Percentiles rank a stretch among this genome's conserved stretches.
phyloP scores from a whole-genome alignment of 2,329 filamentous ascomycete genomes.

The Trichoderma sp. region DNA sequence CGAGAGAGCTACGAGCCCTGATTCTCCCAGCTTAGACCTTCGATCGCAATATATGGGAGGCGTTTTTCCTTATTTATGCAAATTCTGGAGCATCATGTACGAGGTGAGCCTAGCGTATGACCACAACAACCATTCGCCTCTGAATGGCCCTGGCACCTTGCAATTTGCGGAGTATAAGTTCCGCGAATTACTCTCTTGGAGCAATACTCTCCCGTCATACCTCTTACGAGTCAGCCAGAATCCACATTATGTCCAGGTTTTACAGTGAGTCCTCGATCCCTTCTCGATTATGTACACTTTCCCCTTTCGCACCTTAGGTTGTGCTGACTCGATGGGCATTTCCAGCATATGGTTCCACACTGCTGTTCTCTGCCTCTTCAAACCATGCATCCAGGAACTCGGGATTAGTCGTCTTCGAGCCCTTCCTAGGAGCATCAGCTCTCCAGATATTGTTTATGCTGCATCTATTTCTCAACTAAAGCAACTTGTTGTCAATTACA shows the following conservation, averaged over 20 bases:
- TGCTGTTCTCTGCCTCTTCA: slow-evolving; percentile 38
- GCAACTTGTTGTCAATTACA: slow-evolving; percentile 36
- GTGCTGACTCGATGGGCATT: not conserved
- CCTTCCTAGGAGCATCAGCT: slow-evolving; percentile 30
- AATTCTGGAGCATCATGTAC: slow-evolving; percentile 39
- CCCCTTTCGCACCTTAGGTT: not conserved
- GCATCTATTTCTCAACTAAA: slow-evolving; percentile 40
- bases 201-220: slow-evolving; percentile 30
- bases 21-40: not conserved
- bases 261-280: slow-evolving; percentile 32
- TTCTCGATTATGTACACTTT: not conserved
- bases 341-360: slow-evolving; percentile 41
- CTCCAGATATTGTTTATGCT: slow-evolving; percentile 31
- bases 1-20: not conserved
- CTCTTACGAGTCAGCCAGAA: slow-evolving; percentile 28
- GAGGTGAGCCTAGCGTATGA: slow-evolving; percentile 31
- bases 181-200: slow-evolving; percentile 39
- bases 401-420: slow-evolving; percentile 28
- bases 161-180: slow-evolving; percentile 37
- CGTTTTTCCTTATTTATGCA: slow-evolving; percentile 33
- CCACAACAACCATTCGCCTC: slow-evolving; percentile 16
- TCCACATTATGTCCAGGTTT: slow-evolving; percentile 35
- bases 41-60: slow-evolving; percentile 25
- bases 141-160: slow-evolving; percentile 16
- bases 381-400: slow-evolving; percentile 19